Evolutionary conservation across 345 rosid genomes (phyloP).

Genomic region (Iberis pinnata): DNA sequence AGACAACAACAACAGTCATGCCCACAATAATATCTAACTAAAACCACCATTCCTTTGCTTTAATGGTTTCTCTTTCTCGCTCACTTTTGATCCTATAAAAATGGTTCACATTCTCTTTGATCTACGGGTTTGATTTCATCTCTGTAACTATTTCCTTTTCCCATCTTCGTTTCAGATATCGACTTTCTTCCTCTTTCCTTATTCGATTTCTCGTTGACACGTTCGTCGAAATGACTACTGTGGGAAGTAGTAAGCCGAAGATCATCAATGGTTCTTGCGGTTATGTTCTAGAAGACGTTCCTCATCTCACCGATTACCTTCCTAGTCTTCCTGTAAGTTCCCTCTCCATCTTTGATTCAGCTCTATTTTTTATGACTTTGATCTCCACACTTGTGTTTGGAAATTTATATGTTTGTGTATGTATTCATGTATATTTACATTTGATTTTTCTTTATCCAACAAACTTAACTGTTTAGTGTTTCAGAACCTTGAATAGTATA

Average conservation of each 20-base stretch:
- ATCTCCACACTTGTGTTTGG: not conserved
- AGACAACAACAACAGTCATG: too few relatives aligned
- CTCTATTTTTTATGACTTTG: not conserved
- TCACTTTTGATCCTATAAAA: slow-evolving; percentile 17
- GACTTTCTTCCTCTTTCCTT: not conserved
- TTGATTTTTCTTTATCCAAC: too few relatives aligned
- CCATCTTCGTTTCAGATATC: slow-evolving; percentile 1
- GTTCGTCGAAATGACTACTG: too few relatives aligned
- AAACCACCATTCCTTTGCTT: slow-evolving; percentile 3
- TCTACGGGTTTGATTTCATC: slow-evolving; percentile 7
- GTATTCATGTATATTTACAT: too few relatives aligned
- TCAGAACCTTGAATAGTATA: too few relatives aligned
- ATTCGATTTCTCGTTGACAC: too few relatives aligned
- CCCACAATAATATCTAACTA: too few relatives aligned
- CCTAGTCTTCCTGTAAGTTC: slow-evolving; percentile 49
- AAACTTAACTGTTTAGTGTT: too few relatives aligned
- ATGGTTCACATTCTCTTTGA: slow-evolving; percentile 14
- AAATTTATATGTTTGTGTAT: not conserved
- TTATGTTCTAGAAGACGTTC: slow-evolving; percentile 65
- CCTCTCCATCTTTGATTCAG: not conserved
- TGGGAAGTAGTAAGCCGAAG: slow-evolving; percentile 32
- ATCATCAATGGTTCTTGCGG: slow-evolving; percentile 43
- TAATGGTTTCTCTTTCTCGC: not conserved
- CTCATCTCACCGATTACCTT: slow-evolving; percentile 69
- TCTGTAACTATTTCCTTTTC: not conserved